These are phyloP conservation scores for Pseudocercospora pini-densiflorae DNA, from an alignment of 2,329 filamentous ascomycete genomes.

Conservation along the genomic window DNA sequence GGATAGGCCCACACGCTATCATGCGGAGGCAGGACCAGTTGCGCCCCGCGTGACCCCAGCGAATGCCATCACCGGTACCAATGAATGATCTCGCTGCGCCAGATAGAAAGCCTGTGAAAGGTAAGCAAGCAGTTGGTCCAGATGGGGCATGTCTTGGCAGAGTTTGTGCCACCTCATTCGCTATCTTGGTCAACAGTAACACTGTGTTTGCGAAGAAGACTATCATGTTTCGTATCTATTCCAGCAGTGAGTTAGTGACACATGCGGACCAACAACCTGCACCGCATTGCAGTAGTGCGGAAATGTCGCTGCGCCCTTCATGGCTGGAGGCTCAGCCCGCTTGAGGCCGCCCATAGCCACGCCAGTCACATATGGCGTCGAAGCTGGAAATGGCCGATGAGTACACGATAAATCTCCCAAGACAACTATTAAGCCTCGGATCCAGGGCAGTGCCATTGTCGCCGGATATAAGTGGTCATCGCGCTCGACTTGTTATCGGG, in stretches of 20 bases:
- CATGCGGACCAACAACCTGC: not conserved
- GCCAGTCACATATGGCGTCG: not conserved
- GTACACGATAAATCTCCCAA: not conserved
- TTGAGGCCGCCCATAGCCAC: conserved; percentile 3
- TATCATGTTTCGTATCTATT: not conserved
- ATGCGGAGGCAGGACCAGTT: conserved; percentile 1
- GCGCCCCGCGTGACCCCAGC: conserved; percentile 4
- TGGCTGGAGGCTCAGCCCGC: not conserved
- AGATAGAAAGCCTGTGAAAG: not conserved
- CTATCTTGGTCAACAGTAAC: not conserved
- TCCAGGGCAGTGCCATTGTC: not conserved
- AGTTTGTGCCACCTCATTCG: not conserved
- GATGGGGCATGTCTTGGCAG: not conserved
- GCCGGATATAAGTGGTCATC: not conserved
- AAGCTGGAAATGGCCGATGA: not conserved
- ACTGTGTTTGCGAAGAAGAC: not conserved
- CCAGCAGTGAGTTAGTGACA: not conserved
- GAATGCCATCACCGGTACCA: conserved; percentile 17
- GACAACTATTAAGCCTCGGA: not conserved
- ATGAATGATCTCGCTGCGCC: not conserved
- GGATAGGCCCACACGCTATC: conserved; percentile 16
- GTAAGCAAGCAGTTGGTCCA: not conserved
- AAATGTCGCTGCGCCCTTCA: not conserved
- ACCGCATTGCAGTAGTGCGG: not conserved
- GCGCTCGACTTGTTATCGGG: no score